Evolutionary conservation across 1,139 yeast species (phyloP).

Genomic region (Yamadazyma membranifaciens): DNA sequence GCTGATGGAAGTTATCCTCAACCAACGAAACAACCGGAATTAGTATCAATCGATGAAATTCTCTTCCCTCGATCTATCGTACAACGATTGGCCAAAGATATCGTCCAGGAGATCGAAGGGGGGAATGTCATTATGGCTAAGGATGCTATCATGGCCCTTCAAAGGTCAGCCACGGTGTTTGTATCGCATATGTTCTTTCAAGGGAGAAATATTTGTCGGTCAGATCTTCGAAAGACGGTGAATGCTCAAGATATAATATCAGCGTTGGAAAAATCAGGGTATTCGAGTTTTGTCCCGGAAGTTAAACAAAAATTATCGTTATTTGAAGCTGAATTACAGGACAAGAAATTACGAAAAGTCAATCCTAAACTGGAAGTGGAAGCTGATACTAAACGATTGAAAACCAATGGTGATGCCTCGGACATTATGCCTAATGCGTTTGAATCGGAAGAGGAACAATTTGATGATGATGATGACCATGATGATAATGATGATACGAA

Average conservation of each 20-base stretch:
- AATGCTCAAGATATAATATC: constrained; percentile 62
- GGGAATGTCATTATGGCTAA: constrained; percentile 50
- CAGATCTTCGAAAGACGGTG: constrained; percentile 56
- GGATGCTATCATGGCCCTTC: constrained; percentile 65
- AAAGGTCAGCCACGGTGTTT: constrained; percentile 71
- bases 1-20: constrained; percentile 63
- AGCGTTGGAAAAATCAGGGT: constrained; percentile 58
- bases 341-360: constrained; percentile 36
- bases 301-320: constrained; percentile 48
- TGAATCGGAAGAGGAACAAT: constrained; percentile 8
- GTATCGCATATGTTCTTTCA: constrained; percentile 65
- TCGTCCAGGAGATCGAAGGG: constrained; percentile 30
- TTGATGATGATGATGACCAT: constrained; percentile 12
- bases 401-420: constrained; percentile 11
- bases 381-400: constrained; percentile 15
- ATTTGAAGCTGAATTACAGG: constrained; percentile 39
- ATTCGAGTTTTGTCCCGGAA: constrained; percentile 52
- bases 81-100: constrained; percentile 53
- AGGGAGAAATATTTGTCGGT: constrained; percentile 56
- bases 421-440: neutral
- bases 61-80: constrained; percentile 67
- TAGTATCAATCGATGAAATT: constrained; percentile 64
- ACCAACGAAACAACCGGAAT: constrained; percentile 54
- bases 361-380: constrained; percentile 7
- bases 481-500: constrained; percentile 14